A percentile compares a stretch with the other conserved stretches of the same genome.
Evolutionary conservation across 305 asterid genomes (phyloP).

Genomic region (Fraxinus latifolia): DNA sequence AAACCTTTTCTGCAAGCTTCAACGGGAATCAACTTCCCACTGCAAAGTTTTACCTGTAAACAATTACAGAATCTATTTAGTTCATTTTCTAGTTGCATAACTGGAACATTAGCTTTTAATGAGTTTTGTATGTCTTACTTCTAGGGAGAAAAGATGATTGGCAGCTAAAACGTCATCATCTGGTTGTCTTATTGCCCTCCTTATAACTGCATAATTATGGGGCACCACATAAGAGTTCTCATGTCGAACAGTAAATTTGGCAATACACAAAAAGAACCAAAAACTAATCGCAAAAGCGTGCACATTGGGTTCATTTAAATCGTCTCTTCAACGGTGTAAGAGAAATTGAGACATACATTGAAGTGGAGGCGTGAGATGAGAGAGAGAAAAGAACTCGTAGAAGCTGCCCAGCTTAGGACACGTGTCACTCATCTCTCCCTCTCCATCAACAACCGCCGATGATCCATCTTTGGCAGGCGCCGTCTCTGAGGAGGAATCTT

Average conservation of each 20-base stretch:
- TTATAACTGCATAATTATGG: constrained; percentile 51
- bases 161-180: constrained; percentile 41
- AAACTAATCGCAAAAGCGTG: background rate
- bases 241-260: constrained; percentile 2
- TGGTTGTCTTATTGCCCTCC: constrained; percentile 49
- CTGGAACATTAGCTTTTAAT: background rate
- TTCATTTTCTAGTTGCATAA: background rate
- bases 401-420: constrained; percentile 86
- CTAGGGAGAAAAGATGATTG: constrained; percentile 77
- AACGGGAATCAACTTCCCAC: constrained; percentile 62
- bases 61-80: constrained; percentile 21
- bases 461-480: constrained; percentile 33
- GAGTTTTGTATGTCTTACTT: constrained; percentile 46
- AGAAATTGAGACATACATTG: constrained; percentile 51
- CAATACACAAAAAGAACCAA: background rate
- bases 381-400: constrained; percentile 93
- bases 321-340: background rate
- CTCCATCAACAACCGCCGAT: constrained; percentile 48
- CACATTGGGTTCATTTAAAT: background rate
- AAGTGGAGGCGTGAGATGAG: constrained; percentile 93
- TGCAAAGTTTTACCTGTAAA: constrained; percentile 84
- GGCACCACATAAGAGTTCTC: background rate
- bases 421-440: constrained; percentile 80
- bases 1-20: constrained; percentile 88
- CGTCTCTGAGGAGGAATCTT: constrained; percentile 26